Conservation (phyloP, 805 yeast species). For the Kuraishia piskuri region DNA sequence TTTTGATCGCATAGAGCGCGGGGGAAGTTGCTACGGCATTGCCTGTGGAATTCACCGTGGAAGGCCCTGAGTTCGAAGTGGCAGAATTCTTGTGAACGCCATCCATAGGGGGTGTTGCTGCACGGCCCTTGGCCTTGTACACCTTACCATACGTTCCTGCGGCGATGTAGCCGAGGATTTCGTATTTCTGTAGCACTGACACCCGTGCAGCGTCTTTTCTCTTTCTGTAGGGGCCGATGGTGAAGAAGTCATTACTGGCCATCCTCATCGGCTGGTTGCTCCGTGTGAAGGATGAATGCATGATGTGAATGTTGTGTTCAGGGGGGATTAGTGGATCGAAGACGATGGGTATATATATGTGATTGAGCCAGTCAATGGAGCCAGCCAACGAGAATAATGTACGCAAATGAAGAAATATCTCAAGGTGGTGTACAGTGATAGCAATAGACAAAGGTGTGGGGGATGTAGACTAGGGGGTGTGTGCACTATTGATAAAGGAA, state of each 20-base stretch:
- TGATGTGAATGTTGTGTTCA: slow-evolving; percentile 25
- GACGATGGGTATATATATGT: no score
- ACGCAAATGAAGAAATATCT: no score
- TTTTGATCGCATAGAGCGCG: slow-evolving; percentile 75
- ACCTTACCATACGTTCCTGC: slow-evolving; percentile 98
- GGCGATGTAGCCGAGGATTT: slow-evolving; percentile 89
- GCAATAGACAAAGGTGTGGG: no score
- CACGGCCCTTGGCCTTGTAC: slow-evolving; percentile 70
- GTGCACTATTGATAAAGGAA: no score
- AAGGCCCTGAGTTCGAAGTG: background rate
- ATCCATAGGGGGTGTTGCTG: slow-evolving; percentile 7
- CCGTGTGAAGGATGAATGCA: slow-evolving; percentile 21
- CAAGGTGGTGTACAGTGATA: no score
- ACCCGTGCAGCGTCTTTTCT: slow-evolving; percentile 59
- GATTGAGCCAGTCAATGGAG: no score
- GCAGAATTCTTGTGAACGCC: no score
- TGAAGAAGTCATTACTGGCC: slow-evolving; percentile 46
- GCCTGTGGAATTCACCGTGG: background rate
- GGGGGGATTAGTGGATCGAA: no score
- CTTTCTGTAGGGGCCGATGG: slow-evolving; percentile 49
- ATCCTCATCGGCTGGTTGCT: slow-evolving; percentile 42
- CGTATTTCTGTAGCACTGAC: slow-evolving; percentile 78
- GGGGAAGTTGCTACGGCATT: slow-evolving; percentile 1
- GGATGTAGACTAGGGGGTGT: no score
- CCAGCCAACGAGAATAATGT: no score